These are phyloP conservation scores for Globisporangium sylvaticum DNA, from an alignment of 352 stramenopile genomes.

Conservation along the genomic window DNA sequence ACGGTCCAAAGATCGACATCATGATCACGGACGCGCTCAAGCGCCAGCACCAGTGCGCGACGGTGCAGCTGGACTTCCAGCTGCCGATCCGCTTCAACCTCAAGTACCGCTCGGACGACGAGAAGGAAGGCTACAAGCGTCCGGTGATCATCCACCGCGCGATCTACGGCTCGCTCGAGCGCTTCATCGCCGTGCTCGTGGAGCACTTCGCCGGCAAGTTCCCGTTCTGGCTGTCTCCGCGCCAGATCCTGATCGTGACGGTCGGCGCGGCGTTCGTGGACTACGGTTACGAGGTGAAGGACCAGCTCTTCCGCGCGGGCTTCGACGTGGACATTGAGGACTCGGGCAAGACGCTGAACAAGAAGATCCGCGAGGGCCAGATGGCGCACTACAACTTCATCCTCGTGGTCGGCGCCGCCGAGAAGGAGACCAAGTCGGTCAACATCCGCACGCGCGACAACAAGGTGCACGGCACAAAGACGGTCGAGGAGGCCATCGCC, in stretches of 20 bases:
- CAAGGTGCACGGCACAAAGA: slow-evolving; percentile 65
- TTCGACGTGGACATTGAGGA: slow-evolving; percentile 77
- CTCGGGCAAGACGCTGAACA: slow-evolving; percentile 82
- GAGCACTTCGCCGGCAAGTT: slow-evolving; percentile 96
- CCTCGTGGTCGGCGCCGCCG: slow-evolving; percentile 74
- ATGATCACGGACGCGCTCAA: slow-evolving; percentile 96
- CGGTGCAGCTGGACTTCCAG: slow-evolving; percentile 98
- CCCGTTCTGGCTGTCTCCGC: slow-evolving; percentile 93
- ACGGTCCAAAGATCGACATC: slow-evolving; percentile 98
- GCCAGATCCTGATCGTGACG: slow-evolving; percentile 72
- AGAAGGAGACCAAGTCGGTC: slow-evolving; percentile 44
- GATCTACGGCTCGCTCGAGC: slow-evolving; percentile 96
- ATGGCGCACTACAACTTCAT: slow-evolving; percentile 86
- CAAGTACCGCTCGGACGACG: slow-evolving; percentile 81
- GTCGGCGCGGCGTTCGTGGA: slow-evolving; percentile 93
- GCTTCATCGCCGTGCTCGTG: slow-evolving; percentile 98
- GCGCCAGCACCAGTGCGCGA: slow-evolving; percentile 96
- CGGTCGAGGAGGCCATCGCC: slow-evolving; percentile 84
- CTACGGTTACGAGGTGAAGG: slow-evolving; percentile 92
- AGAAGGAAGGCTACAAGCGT: slow-evolving; percentile 83
- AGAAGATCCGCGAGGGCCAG: slow-evolving; percentile 75
- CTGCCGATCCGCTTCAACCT: slow-evolving; percentile 98
- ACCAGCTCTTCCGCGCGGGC: slow-evolving; percentile 88
- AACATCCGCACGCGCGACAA: slow-evolving; percentile 85
- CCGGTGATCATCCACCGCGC: slow-evolving; percentile 97